Percentiles rank a stretch among this genome's conserved stretches.
phyloP scores from a whole-genome alignment of 345 rosid species.

The Diplotaxis tenuifolia region DNA sequence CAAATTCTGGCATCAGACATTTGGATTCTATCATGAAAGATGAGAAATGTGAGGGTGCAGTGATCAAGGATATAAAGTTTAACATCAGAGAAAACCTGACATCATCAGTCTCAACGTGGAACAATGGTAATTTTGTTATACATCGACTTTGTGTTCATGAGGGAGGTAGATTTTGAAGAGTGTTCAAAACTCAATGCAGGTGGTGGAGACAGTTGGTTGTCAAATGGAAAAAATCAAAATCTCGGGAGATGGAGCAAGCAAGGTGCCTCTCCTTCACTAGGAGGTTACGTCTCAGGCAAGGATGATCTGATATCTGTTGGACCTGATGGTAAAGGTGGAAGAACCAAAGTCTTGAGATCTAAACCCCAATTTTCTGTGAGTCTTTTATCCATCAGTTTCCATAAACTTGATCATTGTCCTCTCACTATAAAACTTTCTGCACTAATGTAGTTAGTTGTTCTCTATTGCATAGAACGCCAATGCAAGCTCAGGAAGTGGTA shows the following conservation, averaged over 20 bases:
- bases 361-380: constrained; percentile 54
- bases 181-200: constrained; percentile 20
- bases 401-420: not conserved
- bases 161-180: constrained; percentile 1
- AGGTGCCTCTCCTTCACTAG: constrained; percentile 29
- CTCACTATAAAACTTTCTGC: not conserved
- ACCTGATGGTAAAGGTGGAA: constrained; percentile 93
- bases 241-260: constrained; percentile 91
- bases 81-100: constrained; percentile 41
- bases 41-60: constrained; percentile 29
- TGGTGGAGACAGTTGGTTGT: constrained; percentile 58
- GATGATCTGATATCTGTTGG: constrained; percentile 73
- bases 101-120: constrained; percentile 27
- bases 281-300: constrained; percentile 35
- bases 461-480: constrained; percentile 17
- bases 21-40: constrained; percentile 31
- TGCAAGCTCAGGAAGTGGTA: constrained; percentile 44
- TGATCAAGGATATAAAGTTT: constrained; percentile 41
- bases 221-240: constrained; percentile 60
- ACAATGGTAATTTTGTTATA: constrained; percentile 48
- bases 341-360: constrained; percentile 72
- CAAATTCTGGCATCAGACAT: constrained; percentile 21
- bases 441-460: not conserved
- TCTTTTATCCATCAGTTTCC: constrained; percentile 6
- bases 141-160: constrained; percentile 1